Base-by-base conservation (phyloP, 73 alveolate genomes). In the Paramecium bursaria region DNA sequence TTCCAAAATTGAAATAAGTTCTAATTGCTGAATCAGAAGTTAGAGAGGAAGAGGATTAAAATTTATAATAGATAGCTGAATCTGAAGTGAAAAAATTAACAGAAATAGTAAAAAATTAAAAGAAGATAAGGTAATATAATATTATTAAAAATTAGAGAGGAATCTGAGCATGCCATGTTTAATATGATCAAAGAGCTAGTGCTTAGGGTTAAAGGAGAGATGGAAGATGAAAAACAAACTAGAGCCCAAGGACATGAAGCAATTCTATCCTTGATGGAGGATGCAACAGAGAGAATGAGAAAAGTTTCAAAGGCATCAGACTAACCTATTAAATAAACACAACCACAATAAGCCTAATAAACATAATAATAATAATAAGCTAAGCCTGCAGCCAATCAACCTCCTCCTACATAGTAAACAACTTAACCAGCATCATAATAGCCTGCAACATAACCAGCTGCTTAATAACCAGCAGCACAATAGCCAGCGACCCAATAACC, bases 221-320 rank as follows among this genome's bases (percentile, higher is more conserved):
- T 67, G 35, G 82, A 67, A 67, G 82, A 67, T 39, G 82, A 67
- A 22, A 67, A 57, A 67, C 10, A 35, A 67, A 0, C 22, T 25
- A 67, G 82, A 19, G 21, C 22, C 46, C 60, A 67, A 21, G 82
- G 82, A 33, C 82, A 67, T 39, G 82, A 67, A 67, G 82, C 82
- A 67, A 25, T 67, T 25, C 44, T 67, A 19, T 31, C 60, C 22
- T 39, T 67, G 3, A 21, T 67, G 21, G 82, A 67, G 44, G 82
- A 67, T 21, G 82, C 82, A 15, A 39, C 22, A 39, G 82, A 67
- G 6, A 67, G 44, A 42, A 67, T 67, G 82, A n/a, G n/a, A n/a
- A n/a, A n/a, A n/a, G n/a, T n/a, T n/a, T n/a, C n/a, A n/a, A n/a
- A n/a, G n/a, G n/a, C n/a, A n/a, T n/a, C n/a, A n/a, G n/a, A n/a